phyloP scores from a whole-genome alignment of 1,139 yeast genomes.

The Yueomyces sp. region DNA sequence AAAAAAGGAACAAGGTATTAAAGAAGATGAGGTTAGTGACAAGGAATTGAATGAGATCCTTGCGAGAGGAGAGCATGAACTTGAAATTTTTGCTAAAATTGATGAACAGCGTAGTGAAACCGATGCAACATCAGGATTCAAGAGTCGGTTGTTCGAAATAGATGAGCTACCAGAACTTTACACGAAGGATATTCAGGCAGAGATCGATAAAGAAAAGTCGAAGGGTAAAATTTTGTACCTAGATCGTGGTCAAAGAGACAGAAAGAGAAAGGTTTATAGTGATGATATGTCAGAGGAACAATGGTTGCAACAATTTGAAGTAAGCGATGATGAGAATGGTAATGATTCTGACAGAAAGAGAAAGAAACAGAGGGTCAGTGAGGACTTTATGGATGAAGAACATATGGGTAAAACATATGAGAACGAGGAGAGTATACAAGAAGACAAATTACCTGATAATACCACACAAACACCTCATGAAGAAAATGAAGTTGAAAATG shows the following conservation, averaged over 20 bases:
- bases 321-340: constrained; percentile 24
- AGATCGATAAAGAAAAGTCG: constrained; percentile 33
- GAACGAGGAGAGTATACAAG: not conserved
- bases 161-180: constrained; percentile 59
- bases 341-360: not conserved
- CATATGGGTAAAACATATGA: not conserved
- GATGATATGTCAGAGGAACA: constrained; percentile 69
- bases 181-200: constrained; percentile 49
- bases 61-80: constrained; percentile 54
- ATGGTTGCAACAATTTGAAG: constrained; percentile 54
- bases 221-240: constrained; percentile 24
- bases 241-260: constrained; percentile 56
- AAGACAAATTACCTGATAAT: not conserved
- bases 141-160: constrained; percentile 44
- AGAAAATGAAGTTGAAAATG: not conserved
- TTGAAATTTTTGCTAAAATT: constrained; percentile 38
- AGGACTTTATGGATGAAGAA: not conserved
- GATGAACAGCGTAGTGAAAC: constrained; percentile 45
- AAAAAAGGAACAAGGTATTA: constrained; percentile 31
- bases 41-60: constrained; percentile 61
- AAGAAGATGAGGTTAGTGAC: constrained; percentile 49
- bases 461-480: not conserved
- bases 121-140: constrained; percentile 26
- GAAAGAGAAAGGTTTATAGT: constrained; percentile 45
- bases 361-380: not conserved